A percentile compares a stretch with the other conserved stretches of the same genome.
Conservation (phyloP, 2,329 filamentous ascomycete genomes). For the Myriosclerotinia scirpicola region DNA sequence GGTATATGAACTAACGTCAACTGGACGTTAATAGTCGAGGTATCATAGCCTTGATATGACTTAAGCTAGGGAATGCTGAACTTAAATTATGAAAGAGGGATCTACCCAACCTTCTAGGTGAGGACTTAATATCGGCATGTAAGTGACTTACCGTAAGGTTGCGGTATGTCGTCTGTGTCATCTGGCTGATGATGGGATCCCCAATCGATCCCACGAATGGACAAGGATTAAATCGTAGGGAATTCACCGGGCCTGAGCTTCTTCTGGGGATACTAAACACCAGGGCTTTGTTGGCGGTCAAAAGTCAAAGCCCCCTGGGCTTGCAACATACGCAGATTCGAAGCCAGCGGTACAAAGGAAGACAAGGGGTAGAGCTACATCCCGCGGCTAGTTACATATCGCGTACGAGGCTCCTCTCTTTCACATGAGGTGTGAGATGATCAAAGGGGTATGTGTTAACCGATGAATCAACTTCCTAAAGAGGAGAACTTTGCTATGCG, state of each 20-base stretch:
- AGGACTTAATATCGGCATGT: constrained; percentile 40
- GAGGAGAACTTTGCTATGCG: constrained; percentile 20
- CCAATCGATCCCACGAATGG: constrained; percentile 33
- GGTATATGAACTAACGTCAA: constrained; percentile 22
- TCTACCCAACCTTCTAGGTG: constrained; percentile 30
- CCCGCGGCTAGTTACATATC: constrained; percentile 24
- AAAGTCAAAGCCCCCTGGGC: constrained; percentile 38
- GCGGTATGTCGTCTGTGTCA: constrained; percentile 41
- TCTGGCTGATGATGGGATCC: constrained; percentile 36
- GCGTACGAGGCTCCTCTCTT: constrained; percentile 24
- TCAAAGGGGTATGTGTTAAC: constrained; percentile 30
- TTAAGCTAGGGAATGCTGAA: constrained; percentile 30
- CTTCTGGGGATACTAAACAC: constrained; percentile 36
- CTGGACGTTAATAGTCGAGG: constrained; percentile 28
- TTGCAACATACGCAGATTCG: constrained; percentile 36
- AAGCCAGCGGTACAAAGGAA: constrained; percentile 33
- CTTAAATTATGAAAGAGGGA: constrained; percentile 30
- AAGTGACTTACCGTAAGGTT: constrained; percentile 38
- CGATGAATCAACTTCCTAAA: constrained; percentile 22
- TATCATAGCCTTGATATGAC: constrained; percentile 30
- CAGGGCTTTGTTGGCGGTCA: constrained; percentile 37
- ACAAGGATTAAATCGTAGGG: constrained; percentile 27
- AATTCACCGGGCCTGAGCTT: constrained; percentile 39
- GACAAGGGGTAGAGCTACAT: constrained; percentile 20
- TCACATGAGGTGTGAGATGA: constrained; percentile 31